Evolutionary conservation across 2,329 filamentous ascomycete genomes (phyloP).

Genomic region (Arthrinium phaeospermum): DNA sequence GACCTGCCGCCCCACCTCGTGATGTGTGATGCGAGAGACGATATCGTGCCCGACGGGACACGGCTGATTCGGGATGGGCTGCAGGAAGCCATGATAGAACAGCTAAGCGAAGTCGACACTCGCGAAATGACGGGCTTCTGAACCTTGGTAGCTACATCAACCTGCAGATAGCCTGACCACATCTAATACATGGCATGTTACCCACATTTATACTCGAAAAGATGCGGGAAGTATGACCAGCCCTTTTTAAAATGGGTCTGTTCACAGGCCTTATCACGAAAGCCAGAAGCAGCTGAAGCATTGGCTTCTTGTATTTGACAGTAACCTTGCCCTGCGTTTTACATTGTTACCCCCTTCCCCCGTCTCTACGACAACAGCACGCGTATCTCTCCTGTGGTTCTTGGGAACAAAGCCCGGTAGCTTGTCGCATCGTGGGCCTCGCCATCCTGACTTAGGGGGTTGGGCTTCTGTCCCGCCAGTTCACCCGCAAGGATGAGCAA

Average conservation of each 20-base stretch:
- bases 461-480: slow-evolving; percentile 34
- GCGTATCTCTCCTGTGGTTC: slow-evolving; percentile 65
- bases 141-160: neutral
- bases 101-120: neutral
- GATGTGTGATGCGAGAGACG: neutral
- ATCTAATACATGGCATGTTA: neutral
- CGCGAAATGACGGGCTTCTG: neutral
- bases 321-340: neutral
- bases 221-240: neutral
- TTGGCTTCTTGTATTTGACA: neutral
- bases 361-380: slow-evolving; percentile 58
- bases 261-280: neutral
- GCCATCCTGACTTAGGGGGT: slow-evolving; percentile 24
- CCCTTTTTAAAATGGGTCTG: neutral
- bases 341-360: neutral
- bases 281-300: neutral
- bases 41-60: neutral
- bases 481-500: slow-evolving; percentile 53
- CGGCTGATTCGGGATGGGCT: neutral
- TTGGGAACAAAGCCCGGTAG: slow-evolving; percentile 57
- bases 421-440: slow-evolving; percentile 38
- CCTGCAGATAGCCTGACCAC: neutral
- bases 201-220: neutral
- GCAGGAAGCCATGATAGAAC: neutral
- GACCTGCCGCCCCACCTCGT: neutral